Percentiles rank a stretch among this genome's conserved stretches.
Evolutionary conservation across 73 alveolate species (phyloP).

Genomic region (Paramecium primaurelia): DNA sequence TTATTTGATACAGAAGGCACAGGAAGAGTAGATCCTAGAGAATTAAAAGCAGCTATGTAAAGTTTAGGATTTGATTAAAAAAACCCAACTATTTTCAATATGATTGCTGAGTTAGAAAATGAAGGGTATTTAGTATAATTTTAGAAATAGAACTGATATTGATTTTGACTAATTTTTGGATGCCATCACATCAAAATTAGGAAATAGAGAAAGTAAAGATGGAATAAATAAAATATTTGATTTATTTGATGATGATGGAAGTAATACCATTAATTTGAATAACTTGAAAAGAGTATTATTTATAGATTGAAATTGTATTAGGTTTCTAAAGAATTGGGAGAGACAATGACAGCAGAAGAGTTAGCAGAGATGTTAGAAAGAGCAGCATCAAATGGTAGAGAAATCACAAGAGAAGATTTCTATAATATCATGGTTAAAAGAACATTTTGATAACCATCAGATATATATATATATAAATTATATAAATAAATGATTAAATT

Average conservation of each 20-base stretch:
- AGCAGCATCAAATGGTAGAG: constrained; percentile 95
- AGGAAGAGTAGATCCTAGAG: constrained; percentile 97
- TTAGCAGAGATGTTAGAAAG: constrained; percentile 91
- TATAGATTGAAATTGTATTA: not conserved
- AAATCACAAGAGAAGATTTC: constrained; percentile 93
- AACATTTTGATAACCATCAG: constrained; percentile 65
- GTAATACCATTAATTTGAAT: constrained; percentile 83
- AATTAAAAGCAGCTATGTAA: constrained; percentile 97
- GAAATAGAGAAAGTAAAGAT: constrained; percentile 85
- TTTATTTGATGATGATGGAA: constrained; percentile 89
- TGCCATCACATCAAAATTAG: constrained; percentile 95
- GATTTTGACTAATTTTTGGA: constrained; percentile 97
- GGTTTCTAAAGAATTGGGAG: constrained; percentile 94
- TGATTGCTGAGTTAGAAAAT: constrained; percentile 96
- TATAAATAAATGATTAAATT: not conserved
- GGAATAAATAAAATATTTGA: constrained; percentile 91
- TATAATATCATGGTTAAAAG: constrained; percentile 89
- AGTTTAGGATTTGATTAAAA: constrained; percentile 94
- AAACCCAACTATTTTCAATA: constrained; percentile 96
- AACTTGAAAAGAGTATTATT: constrained; percentile 75
- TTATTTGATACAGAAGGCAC: constrained; percentile 95
- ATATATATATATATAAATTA: not conserved
- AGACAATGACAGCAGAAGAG: constrained; percentile 89
- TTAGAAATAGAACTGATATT: constrained; percentile 76
- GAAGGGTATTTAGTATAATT: constrained; percentile 57